phyloP scores from a whole-genome alignment of 371 early-diverging fungal species.

The Apophysomyces variabilis region DNA sequence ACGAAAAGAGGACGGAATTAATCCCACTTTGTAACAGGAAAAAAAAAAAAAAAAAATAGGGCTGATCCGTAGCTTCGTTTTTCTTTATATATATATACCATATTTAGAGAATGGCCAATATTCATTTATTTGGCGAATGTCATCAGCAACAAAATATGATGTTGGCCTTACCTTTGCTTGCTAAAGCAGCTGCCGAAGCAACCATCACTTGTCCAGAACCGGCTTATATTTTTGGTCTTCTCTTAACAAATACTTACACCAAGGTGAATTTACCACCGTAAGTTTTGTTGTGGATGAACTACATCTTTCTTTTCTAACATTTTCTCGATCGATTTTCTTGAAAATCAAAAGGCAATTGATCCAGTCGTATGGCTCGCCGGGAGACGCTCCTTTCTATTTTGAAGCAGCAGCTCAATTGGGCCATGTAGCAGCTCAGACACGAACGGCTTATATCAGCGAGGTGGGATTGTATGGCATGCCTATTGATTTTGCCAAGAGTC shows the following conservation, averaged over 20 bases:
- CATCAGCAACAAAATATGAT: slow-evolving; percentile 30
- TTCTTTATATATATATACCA: neutral
- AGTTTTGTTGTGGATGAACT: neutral
- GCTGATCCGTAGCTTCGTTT: neutral
- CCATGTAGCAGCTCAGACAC: slow-evolving; percentile 31
- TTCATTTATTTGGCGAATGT: slow-evolving; percentile 24
- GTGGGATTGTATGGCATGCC: slow-evolving; percentile 31
- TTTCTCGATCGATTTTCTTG: slow-evolving; percentile 11
- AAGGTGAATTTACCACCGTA: slow-evolving; percentile 24
- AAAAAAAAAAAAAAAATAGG: too few species aligned
- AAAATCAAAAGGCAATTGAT: slow-evolving; percentile 27
- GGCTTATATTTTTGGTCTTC: slow-evolving; percentile 22
- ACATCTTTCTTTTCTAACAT: neutral
- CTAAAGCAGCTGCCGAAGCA: slow-evolving; percentile 24
- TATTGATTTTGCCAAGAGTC: slow-evolving; percentile 31
- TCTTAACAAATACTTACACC: slow-evolving; percentile 27
- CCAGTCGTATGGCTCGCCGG: slow-evolving; percentile 31
- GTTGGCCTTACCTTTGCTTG: slow-evolving; percentile 13
- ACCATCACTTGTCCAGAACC: slow-evolving; percentile 20
- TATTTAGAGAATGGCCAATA: slow-evolving; percentile 14
- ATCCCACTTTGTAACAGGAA: neutral
- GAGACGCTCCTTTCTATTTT: slow-evolving; percentile 35
- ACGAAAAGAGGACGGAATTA: too few species aligned
- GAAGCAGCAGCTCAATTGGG: slow-evolving; percentile 42
- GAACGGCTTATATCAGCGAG: slow-evolving; percentile 36